phyloP scores from a whole-genome alignment of 495 filamentous ascomycete genomes.

The Hypoxylon rickii region DNA sequence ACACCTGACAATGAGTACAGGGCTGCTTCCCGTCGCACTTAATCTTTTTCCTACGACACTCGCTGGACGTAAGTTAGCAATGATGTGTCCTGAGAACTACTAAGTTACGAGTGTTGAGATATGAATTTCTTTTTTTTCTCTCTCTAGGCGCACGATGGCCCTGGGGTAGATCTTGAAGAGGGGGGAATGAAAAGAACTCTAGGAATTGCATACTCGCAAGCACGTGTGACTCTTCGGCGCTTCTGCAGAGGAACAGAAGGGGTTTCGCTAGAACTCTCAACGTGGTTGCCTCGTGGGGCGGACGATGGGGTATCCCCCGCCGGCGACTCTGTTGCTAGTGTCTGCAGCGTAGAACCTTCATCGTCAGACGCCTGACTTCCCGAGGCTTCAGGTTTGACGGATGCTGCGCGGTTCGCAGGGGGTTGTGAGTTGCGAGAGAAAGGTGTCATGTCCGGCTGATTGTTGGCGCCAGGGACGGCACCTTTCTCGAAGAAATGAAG shows the following conservation, averaged over 20 bases:
- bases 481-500: slow-evolving; percentile 12
- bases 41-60: slow-evolving; percentile 96
- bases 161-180: background rate
- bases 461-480: slow-evolving; percentile 19
- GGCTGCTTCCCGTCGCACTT: slow-evolving; percentile 98
- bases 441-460: slow-evolving; percentile 36
- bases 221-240: slow-evolving; percentile 83
- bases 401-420: slow-evolving; percentile 29
- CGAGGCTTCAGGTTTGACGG: slow-evolving; percentile 28
- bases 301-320: slow-evolving; percentile 27
- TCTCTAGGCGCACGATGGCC: background rate
- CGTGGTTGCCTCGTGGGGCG: slow-evolving; percentile 20
- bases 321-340: slow-evolving; percentile 23
- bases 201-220: slow-evolving; percentile 65
- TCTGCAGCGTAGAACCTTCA: slow-evolving; percentile 21
- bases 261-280: slow-evolving; percentile 36
- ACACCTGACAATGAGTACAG: slow-evolving; percentile 96
- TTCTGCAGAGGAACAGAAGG: slow-evolving; percentile 73
- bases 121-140: no score
- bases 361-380: slow-evolving; percentile 24
- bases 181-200: background rate
- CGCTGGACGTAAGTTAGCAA: slow-evolving; percentile 42
- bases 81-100: background rate
- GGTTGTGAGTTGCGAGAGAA: slow-evolving; percentile 38
- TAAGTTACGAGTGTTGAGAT: no score